These are phyloP conservation scores for Huntiella omanensis DNA, from an alignment of 2,329 filamentous ascomycete species.

Conservation along the genomic window DNA sequence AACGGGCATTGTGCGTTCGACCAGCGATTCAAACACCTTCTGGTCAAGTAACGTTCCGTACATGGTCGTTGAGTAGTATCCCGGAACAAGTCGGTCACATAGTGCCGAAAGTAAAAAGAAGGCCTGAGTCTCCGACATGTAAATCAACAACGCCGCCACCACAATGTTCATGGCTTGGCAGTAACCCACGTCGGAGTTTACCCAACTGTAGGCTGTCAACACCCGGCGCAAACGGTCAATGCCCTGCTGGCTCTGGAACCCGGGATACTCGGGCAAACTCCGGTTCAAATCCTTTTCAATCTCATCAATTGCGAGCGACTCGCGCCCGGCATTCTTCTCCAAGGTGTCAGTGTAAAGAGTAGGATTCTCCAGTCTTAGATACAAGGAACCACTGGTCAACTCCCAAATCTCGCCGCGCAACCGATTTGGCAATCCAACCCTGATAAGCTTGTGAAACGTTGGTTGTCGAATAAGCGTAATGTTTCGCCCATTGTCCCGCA, in stretches of 20 bases:
- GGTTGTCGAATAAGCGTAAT: slow-evolving; percentile 83
- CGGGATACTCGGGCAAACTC: slow-evolving; percentile 89
- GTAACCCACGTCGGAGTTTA: slow-evolving; percentile 86
- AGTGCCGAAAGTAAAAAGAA: slow-evolving; percentile 85
- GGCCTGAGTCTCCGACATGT: slow-evolving; percentile 90
- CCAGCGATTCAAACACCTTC: slow-evolving; percentile 88
- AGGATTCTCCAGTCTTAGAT: slow-evolving; percentile 70
- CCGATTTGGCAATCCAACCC: slow-evolving; percentile 84
- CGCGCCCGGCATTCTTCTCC: slow-evolving; percentile 61
- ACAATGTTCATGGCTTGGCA: slow-evolving; percentile 99
- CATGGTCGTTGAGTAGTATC: slow-evolving; percentile 98
- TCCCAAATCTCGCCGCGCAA: slow-evolving; percentile 93
- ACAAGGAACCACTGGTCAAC: slow-evolving; percentile 77
- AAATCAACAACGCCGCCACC: slow-evolving; percentile 91
- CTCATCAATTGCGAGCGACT: slow-evolving; percentile 92
- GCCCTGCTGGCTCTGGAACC: slow-evolving; percentile 90
- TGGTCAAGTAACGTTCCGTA: slow-evolving; percentile 94
- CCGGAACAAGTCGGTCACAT: slow-evolving; percentile 81
- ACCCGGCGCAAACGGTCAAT: slow-evolving; percentile 80
- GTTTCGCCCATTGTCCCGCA: slow-evolving; percentile 88
- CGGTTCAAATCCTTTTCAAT: slow-evolving; percentile 97
- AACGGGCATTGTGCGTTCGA: slow-evolving; percentile 98
- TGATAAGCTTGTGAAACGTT: slow-evolving; percentile 92
- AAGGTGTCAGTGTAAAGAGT: slow-evolving; percentile 71
- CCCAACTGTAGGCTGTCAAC: slow-evolving; percentile 94